Conservation (phyloP, 1,139 yeast genomes). For the Lodderomyces oxycetoniae region DNA sequence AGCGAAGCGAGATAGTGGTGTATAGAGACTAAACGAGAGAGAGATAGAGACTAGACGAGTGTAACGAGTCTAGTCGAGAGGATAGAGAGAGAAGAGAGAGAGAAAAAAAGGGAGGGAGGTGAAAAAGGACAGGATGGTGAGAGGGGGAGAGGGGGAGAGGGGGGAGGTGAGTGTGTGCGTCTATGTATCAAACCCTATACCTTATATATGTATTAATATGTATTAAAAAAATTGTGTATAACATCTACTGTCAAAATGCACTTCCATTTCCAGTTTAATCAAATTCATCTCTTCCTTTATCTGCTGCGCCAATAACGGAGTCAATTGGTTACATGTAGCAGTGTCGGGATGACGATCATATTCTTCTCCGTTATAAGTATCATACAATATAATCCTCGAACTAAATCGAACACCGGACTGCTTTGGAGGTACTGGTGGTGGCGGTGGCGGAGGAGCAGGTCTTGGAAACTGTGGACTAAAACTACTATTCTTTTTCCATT, state of each 20-base stretch:
- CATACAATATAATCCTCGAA: slow-evolving; percentile 77
- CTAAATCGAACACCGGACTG: slow-evolving; percentile 62
- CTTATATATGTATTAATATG: not conserved
- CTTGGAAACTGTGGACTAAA: slow-evolving; percentile 8
- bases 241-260: slow-evolving; percentile 72
- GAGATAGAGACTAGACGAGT: too few relatives aligned
- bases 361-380: slow-evolving; percentile 78
- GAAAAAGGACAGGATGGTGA: too few relatives aligned
- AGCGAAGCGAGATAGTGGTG: too few relatives aligned
- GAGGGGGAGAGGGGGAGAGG: too few relatives aligned
- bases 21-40: too few relatives aligned
- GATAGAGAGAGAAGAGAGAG: not conserved
- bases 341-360: slow-evolving; percentile 93
- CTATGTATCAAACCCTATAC: too few relatives aligned
- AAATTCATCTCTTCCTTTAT: slow-evolving; percentile 83
- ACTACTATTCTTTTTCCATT: slow-evolving; percentile 14
- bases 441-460: slow-evolving; percentile 10
- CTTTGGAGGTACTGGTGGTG: slow-evolving; percentile 7
- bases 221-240: slow-evolving; percentile 75
- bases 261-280: slow-evolving; percentile 72
- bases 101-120: not conserved
- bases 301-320: slow-evolving; percentile 83
- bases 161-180: too few relatives aligned
- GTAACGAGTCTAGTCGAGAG: too few relatives aligned
- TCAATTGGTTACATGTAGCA: slow-evolving; percentile 89